phyloP scores from a whole-genome alignment of 2,329 filamentous ascomycete species.

The Verticillium nubilum region DNA sequence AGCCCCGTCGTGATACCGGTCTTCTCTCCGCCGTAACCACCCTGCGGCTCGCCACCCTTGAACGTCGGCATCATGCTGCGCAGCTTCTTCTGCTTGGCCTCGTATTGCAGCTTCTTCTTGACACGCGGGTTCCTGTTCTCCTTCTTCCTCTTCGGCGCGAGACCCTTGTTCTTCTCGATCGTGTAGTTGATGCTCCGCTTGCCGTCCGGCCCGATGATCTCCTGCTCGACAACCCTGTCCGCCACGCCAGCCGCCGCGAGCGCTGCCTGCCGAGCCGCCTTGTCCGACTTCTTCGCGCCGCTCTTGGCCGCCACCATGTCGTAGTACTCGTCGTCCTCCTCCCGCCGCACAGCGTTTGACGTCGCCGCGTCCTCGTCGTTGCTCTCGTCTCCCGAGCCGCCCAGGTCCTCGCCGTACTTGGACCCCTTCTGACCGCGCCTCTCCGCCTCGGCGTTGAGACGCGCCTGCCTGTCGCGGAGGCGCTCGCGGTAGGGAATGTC shows the following conservation, averaged over 20 bases:
- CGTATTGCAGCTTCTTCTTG: slow-evolving; percentile 96
- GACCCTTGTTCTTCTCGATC: slow-evolving; percentile 96
- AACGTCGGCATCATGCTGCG: slow-evolving; percentile 80
- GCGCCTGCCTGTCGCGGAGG: slow-evolving; percentile 75
- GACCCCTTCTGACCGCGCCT: slow-evolving; percentile 66
- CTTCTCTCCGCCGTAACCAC: slow-evolving; percentile 85
- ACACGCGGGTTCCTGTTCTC: slow-evolving; percentile 91
- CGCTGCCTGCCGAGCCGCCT: slow-evolving; percentile 51
- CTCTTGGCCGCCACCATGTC: slow-evolving; percentile 71
- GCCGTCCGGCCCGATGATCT: slow-evolving; percentile 71
- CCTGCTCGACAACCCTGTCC: slow-evolving; percentile 58
- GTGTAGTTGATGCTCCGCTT: slow-evolving; percentile 90
- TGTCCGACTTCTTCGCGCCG: slow-evolving; percentile 70
- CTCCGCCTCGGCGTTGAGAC: slow-evolving; percentile 85
- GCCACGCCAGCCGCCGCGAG: slow-evolving; percentile 57
- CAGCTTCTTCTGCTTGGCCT: slow-evolving; percentile 96
- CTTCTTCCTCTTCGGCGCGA: slow-evolving; percentile 87
- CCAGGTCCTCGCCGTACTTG: slow-evolving; percentile 61
- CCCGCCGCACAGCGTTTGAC: slow-evolving; percentile 46
- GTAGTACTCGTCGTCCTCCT: slow-evolving; percentile 75
- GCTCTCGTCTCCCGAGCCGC: slow-evolving; percentile 56
- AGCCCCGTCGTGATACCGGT: slow-evolving; percentile 93
- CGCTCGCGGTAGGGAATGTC: slow-evolving; percentile 88
- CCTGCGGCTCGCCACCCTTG: slow-evolving; percentile 76
- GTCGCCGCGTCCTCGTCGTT: slow-evolving; percentile 62